Base-by-base conservation (phyloP, 2,329 filamentous ascomycete species). In the Stagonosporopsis vannaccii region DNA sequence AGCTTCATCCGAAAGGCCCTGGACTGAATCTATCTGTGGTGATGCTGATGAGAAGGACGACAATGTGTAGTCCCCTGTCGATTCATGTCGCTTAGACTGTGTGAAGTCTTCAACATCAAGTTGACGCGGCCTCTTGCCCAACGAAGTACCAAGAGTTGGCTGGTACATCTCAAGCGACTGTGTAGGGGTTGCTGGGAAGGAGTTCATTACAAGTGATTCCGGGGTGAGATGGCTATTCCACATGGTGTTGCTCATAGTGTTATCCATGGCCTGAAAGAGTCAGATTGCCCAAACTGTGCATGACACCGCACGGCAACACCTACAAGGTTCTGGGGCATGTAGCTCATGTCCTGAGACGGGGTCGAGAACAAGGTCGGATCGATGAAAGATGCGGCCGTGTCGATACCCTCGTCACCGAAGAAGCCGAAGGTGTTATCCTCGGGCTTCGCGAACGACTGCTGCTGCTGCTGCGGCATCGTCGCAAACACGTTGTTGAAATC, bases 371-470 rank as follows among this genome's bases (percentile, higher is more conserved):
- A 23, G 36, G 56, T 53, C 20, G 68, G 59, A 58, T 65, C 59
- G 39, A 67, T 59, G 46, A 66, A 67, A 48, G 63, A 58, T 43
- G 48, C 56, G 23, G 66, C 61, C 22, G 71, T 73, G 46, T 74
- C 71, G 59, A 74, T 71, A 22, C 63, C 72, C 65, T 75, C 73
- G 59, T 74, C 72, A 62, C 60, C 63, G 40, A 68, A 70, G 59
- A 70, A 69, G 61, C 59, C 60, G 47, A 67, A 67, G 56, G 72
- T 74, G 56, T 72, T 67, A 73, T 61, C 70, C 65, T 70, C 64
- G 28, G 66, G 61, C 66, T 74, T 73, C 62, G 58, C 59, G 55
- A 65, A 70, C 46, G 64, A 43, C 42, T 56, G 60, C 48, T 63
- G 60, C 48, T 63, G 60, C 45, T 64, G 50, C 45, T 57, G 55